Base-by-base conservation (phyloP, 2,329 filamentous ascomycete species). In the Fusarium sacchari region DNA sequence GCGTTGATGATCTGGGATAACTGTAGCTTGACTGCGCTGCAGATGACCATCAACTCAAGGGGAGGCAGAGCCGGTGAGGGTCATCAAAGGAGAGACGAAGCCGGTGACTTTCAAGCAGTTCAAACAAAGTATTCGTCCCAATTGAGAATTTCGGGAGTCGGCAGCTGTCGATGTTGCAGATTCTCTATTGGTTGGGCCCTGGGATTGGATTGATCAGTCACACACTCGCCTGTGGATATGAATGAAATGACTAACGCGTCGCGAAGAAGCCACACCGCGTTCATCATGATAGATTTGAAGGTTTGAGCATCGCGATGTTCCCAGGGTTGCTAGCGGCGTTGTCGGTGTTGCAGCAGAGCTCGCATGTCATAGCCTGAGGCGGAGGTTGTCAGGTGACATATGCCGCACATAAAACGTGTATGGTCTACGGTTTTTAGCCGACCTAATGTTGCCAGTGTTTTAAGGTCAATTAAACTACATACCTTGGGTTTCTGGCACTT, bases 21-120 rank as follows among this genome's bases (percentile, higher is more conserved):
- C 20, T 14, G 6, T 14, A 1, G 20, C 37, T 37, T 20, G 0
- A 1, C 18, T 20, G 5, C 36, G 0, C 7, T 22, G 11, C 4
- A 14, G 37, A 39, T 22, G 6, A 24, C 7, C 5, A 13, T 14
- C 4, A 44, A 44, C 17, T 26, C 11, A 18, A 18, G 42, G 0
- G 11, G 43, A 28, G 28, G 24, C 18, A 14, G 17, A 1, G 42
- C 17, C 0, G 17, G 11, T 12, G 20, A 26, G 4, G 24, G 17
- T 18, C 5, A 1, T 14, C 20, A 22, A 46, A 47, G 20, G 18
- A 28, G 9, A 47, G 44, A 6, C 13, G 26, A 47, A 47, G 26
- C 20, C 44, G 0, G 18, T 10, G 13, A 26, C 24, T 20, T 5
- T 6, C 5, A 2, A 1, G 0, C 1, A 26, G 24, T 0, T 20